Base-by-base conservation (phyloP, 257 asterid genomes). In the Cordia subcordata region DNA sequence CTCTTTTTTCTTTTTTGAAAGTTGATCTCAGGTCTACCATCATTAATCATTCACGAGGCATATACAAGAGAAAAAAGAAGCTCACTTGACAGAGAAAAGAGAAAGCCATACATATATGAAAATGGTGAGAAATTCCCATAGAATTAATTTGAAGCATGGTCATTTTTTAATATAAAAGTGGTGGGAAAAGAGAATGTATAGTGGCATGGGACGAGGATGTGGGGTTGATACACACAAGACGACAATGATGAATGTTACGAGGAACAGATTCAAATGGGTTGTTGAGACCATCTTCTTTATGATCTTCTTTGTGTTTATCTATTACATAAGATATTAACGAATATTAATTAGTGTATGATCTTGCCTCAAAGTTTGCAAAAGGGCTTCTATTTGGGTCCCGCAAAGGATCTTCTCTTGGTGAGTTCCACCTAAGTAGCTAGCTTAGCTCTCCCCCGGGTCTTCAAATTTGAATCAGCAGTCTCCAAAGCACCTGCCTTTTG, bases 341-440 rank as follows among this genome's bases (percentile, higher is more conserved):
- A n/a, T n/a, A 55, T 58, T 38, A 32, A 61, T 46, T 60, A 52
- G 60, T 70, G 64, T 65, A 61, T 68, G 70, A 53, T 68, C 58
- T 71, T 75, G 77, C 82, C 70, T 82, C 81, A 81, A 85, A 79
- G 83, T 77, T 82, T 53, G 84, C 45, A 75, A 75, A 76, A 15
- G 67, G n/a, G 13, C 22, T 23, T 14, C 47, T 1, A 3, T 23
- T 55, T 21, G 65, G 95, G 88, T 56, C 91, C 79, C 17, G n/a
- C n/a, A n/a, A 53, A 57, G 71, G 79, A 82, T 81, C 79, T n/a
- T 69, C 56, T 61, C 10, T 20, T 38, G 55, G 60, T 64, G 75
- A 53, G 66, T 10, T 69, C 67, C 77, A 63, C 66, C 68, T 12
- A 0, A 17, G 74, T 45, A 49, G 61, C 55, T 61, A n/a, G n/a